Conservation (phyloP, 2,329 filamentous ascomycete species). For the Tolypocladium guangdongense region DNA sequence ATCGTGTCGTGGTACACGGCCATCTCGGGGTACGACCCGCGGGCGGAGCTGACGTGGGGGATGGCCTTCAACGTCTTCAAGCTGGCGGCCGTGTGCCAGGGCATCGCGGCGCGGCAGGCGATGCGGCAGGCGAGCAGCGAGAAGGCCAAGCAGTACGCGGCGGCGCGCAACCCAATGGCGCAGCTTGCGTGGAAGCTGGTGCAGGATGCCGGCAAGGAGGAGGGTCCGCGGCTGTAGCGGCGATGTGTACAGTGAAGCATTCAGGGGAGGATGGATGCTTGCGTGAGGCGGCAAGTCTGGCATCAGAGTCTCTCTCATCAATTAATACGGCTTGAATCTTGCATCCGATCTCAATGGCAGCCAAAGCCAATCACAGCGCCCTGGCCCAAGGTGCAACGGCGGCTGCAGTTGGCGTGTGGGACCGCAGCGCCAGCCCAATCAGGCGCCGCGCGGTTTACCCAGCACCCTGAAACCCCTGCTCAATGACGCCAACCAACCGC, state of each 20-base stretch:
- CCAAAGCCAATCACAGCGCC: no score
- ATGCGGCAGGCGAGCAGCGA: conserved; percentile 80
- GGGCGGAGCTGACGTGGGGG: conserved; percentile 47
- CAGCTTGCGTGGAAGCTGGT: conserved; percentile 70
- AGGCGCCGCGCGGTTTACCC: background rate
- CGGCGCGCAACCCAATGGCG: conserved; percentile 59
- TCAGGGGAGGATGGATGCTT: background rate
- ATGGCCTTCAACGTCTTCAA: conserved; percentile 53
- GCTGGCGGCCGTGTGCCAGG: conserved; percentile 59
- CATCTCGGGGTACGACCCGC: conserved; percentile 59
- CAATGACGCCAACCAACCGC: background rate
- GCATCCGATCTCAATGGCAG: no score
- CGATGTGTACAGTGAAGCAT: background rate
- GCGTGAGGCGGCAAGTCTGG: no score
- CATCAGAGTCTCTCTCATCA: no score
- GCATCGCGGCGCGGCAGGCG: conserved; percentile 83
- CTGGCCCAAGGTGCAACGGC: no score
- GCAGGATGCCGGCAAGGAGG: conserved; percentile 24
- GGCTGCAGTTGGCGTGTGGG: background rate
- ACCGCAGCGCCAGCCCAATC: background rate
- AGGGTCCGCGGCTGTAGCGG: conserved; percentile 15
- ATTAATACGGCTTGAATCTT: no score
- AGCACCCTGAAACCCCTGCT: background rate
- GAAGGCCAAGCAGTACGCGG: conserved; percentile 62
- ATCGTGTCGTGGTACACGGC: conserved; percentile 30